Evolutionary conservation across 129 eudicot species (phyloP), one percentile per base, ranked within the genome.

Genomic region (Flaveria bidentis): DNA sequence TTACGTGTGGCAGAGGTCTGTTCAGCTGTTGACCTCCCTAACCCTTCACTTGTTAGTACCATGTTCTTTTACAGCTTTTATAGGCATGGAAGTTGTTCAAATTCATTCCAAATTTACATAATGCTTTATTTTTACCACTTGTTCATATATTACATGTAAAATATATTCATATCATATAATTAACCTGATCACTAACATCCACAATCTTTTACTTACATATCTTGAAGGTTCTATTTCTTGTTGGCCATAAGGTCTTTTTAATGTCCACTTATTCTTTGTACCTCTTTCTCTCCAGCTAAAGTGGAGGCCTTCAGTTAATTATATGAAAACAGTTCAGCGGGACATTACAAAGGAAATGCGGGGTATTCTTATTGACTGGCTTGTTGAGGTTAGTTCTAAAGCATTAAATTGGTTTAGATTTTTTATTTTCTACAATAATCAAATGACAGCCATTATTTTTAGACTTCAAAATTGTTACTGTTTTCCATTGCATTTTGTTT

Each of bases 281-380:
- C 22, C n/a, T 78, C 51, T 68, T 70, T 73, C 30, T 76, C 72
- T 44, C 73, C 92, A 95, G 99, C 88, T 95, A 56, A 88, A 82
- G 72, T 80, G 87, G 74, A 85, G 92, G 76, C 85, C 96, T 80
- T 84, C 82, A 50, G 78, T 60, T 76, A 83, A 85, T 83, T 95
- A 95, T 70, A 95, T 95, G 88, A 87, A 89, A 71, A 85, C 71
- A 64, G 81, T 95, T 87, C 99, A 95, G 69, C 76, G 72, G 30
- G 99, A 95, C 80, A 84, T 95, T 75, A 87, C 89, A 73, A 82
- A 84, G 22, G 77, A 78, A 73, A 95, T 95, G 97, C 88, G 97
- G 46, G 92, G 89, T 14, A 85, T 95, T 80, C 86, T 95, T 56
- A 82, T 91, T 77, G 99, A 95, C 74, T 95, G 99, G 99, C 95